Conservation (phyloP, 106 monocot species). For the Dendrobium catenatum region DNA sequence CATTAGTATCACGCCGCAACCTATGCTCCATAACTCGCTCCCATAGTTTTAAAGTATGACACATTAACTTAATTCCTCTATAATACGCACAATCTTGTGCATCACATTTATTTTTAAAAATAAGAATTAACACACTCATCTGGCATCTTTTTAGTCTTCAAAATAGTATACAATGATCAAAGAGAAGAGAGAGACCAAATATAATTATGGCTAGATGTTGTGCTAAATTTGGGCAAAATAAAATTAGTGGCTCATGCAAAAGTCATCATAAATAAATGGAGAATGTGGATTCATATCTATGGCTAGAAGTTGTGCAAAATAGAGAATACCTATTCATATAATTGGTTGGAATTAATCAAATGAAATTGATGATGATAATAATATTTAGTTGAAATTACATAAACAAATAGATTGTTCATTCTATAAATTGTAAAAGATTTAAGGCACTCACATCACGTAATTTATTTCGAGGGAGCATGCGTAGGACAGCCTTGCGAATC, state of each 20-base stretch:
- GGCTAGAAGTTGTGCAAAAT: not conserved
- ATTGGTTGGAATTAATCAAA: not conserved
- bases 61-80: too few species aligned
- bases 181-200: not conserved
- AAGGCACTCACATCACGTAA: constrained; percentile 75
- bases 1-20: too few species aligned
- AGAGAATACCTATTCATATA: not conserved
- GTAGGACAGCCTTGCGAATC: constrained; percentile 89
- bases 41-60: too few species aligned
- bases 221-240: not conserved
- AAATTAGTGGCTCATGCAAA: not conserved
- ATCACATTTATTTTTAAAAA: too few species aligned
- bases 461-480: constrained; percentile 95
- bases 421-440: not conserved
- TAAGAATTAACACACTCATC: too few species aligned
- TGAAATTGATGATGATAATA: not conserved
- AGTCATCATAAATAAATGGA: too few species aligned
- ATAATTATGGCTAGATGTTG: not conserved
- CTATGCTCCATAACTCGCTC: too few species aligned
- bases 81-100: too few species aligned
- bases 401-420: not conserved
- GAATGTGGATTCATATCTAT: not conserved
- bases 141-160: too few species aligned
- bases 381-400: not conserved
- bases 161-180: not conserved